Conservation (phyloP, 106 monocot species). For the Dioscorea dumetorum region DNA sequence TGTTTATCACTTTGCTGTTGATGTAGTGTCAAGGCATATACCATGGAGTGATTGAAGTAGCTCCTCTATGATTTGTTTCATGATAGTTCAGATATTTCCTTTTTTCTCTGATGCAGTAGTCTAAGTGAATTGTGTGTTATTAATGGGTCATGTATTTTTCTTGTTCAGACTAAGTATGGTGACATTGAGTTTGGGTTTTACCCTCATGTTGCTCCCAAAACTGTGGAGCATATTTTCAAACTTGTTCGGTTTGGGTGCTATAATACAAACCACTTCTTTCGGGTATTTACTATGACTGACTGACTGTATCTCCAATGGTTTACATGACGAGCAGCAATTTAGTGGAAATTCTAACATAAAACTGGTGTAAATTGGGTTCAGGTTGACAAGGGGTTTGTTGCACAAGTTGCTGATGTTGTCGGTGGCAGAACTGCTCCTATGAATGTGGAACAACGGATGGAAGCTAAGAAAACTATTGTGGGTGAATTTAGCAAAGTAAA, state of each 20-base stretch:
- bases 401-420: constrained; percentile 90
- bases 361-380: constrained; percentile 5
- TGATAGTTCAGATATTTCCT: too few relatives aligned
- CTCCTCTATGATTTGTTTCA: too few relatives aligned
- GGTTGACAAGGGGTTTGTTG: constrained; percentile 98
- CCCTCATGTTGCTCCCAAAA: constrained; percentile 82
- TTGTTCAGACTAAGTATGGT: constrained; percentile 68
- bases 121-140: not conserved
- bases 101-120: not conserved
- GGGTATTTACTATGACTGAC: constrained; percentile 38
- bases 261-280: constrained; percentile 94
- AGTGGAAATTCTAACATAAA: too few relatives aligned
- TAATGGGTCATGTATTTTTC: not conserved
- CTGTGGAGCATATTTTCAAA: constrained; percentile 95
- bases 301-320: not conserved
- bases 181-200: constrained; percentile 96
- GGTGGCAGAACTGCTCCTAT: constrained; percentile 80
- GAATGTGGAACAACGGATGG: constrained; percentile 73
- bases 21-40: too few relatives aligned
- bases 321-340: too few relatives aligned
- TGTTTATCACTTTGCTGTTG: too few relatives aligned
- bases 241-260: constrained; percentile 90
- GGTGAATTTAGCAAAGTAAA: constrained; percentile 95
- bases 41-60: too few relatives aligned
- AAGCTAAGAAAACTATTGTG: constrained; percentile 88